A percentile compares a stretch with the other conserved stretches of the same genome.
Evolutionary conservation across 2,329 filamentous ascomycete species (phyloP).

Genomic region (Chrysoporthe austroafricana): DNA sequence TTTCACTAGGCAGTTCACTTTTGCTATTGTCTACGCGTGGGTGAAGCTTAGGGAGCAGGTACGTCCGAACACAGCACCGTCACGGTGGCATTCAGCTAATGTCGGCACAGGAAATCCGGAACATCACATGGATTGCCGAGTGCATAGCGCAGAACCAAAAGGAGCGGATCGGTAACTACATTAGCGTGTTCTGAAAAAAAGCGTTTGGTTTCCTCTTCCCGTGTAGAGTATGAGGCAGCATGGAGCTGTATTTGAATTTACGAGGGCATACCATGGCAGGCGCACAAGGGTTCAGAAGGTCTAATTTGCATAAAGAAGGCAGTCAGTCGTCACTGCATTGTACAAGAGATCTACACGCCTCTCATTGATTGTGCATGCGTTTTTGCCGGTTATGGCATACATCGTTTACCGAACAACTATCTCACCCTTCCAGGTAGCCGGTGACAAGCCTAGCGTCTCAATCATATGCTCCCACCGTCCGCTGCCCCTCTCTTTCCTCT

Average conservation of each 20-base stretch:
- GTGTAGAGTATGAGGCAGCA: slow-evolving; percentile 21
- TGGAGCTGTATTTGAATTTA: slow-evolving; percentile 22
- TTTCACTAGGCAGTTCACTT: slow-evolving; percentile 95
- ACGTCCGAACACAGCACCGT: slow-evolving; percentile 39
- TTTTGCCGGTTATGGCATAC: slow-evolving; percentile 32
- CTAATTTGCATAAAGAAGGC: slow-evolving; percentile 25
- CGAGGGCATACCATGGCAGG: slow-evolving; percentile 37
- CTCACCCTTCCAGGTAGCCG: slow-evolving; percentile 88
- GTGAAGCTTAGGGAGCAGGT: slow-evolving; percentile 97
- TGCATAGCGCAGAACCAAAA: slow-evolving; percentile 99
- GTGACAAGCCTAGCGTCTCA: slow-evolving; percentile 80
- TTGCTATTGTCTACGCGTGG: slow-evolving; percentile 95
- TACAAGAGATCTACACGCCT: slow-evolving; percentile 51
- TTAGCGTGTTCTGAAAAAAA: slow-evolving; percentile 82
- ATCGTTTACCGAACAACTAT: slow-evolving; percentile 61
- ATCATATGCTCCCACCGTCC: slow-evolving; percentile 88
- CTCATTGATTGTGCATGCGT: slow-evolving; percentile 43
- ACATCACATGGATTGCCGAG: slow-evolving; percentile 99
- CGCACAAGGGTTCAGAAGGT: slow-evolving; percentile 27
- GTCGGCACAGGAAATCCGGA: slow-evolving; percentile 82
- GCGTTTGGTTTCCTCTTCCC: slow-evolving; percentile 28
- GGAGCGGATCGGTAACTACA: slow-evolving; percentile 97
- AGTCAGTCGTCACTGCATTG: slow-evolving; percentile 42
- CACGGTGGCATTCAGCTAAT: slow-evolving; percentile 38
- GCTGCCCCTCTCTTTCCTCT: slow-evolving; percentile 87